phyloP scores from a whole-genome alignment of 2,329 filamentous ascomycete genomes.

The Sporothrix euskadiensis region DNA sequence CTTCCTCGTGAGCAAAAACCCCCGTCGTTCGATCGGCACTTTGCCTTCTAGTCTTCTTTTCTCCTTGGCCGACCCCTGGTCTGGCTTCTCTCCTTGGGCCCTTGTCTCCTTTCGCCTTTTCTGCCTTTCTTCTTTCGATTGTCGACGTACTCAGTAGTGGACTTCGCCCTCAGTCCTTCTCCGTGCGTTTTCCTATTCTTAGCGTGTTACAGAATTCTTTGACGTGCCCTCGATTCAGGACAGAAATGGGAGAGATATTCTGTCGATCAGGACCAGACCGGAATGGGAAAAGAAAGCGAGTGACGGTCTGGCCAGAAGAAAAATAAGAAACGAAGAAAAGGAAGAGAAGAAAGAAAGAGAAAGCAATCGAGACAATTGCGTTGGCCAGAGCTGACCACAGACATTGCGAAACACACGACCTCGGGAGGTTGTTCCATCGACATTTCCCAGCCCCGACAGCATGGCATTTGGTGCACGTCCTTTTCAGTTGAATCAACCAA shows the following conservation, averaged over 20 bases:
- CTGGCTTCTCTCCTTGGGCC: not conserved
- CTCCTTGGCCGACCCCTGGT: conserved; percentile 11
- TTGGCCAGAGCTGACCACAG: conserved; percentile 7
- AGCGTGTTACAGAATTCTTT: conserved; percentile 19
- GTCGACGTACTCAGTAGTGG: not conserved
- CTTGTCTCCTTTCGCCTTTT: not conserved
- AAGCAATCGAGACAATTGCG: conserved; percentile 1
- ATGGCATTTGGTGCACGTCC: not conserved
- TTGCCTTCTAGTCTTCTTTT: conserved; percentile 12
- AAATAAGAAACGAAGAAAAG: not conserved
- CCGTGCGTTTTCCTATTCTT: not conserved
- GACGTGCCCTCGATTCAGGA: not conserved
- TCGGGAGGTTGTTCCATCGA: not conserved
- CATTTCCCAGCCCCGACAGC: not conserved
- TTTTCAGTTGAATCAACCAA: not conserved
- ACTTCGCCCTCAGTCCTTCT: not conserved
- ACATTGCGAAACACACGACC: conserved; percentile 16
- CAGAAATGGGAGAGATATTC: not conserved
- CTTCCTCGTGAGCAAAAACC: conserved; percentile 14
- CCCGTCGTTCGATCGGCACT: conserved; percentile 16
- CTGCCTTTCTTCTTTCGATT: not conserved
- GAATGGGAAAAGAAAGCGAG: conserved; percentile 11
- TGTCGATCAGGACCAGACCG: conserved; percentile 18
- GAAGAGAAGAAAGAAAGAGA: not conserved
- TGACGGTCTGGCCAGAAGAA: conserved; percentile 1